Conservation (phyloP, 2,329 filamentous ascomycete species). For the Falciphora oryzae region DNA sequence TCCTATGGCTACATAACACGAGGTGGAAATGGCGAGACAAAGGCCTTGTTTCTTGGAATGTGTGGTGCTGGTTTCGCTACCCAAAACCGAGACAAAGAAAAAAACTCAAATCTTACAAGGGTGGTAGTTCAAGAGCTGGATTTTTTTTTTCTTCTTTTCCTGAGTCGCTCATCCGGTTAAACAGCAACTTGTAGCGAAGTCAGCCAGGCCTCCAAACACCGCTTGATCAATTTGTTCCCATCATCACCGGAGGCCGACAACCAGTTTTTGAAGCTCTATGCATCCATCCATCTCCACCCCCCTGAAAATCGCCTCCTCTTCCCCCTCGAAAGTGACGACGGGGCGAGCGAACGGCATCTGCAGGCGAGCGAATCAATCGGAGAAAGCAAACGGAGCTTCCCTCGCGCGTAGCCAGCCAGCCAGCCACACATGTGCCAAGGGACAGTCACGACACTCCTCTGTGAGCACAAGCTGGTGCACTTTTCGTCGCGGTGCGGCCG, state of each 20-base stretch:
- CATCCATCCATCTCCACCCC: background rate
- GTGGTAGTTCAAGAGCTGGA: background rate
- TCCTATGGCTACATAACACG: background rate
- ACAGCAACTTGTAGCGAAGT: background rate
- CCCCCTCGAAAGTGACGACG: background rate
- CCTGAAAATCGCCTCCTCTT: too few species aligned
- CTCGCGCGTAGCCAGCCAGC: background rate
- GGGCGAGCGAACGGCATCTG: background rate
- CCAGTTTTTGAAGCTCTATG: background rate
- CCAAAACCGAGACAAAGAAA: background rate
- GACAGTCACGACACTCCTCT: slow-evolving; percentile 3
- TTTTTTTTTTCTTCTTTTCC: background rate
- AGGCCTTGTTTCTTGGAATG: background rate
- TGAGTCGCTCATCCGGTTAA: background rate
- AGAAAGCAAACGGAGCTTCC: background rate
- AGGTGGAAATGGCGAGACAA: background rate
- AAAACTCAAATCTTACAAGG: background rate
- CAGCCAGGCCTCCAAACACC: background rate
- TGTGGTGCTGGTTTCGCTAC: background rate
- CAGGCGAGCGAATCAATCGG: background rate
- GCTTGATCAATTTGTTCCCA: background rate
- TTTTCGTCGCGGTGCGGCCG: slow-evolving; percentile 4
- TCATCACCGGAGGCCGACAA: background rate
- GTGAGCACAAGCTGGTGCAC: slow-evolving; percentile 4
- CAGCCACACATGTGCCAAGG: slow-evolving; percentile 8